Evolutionary conservation across 2,329 filamentous ascomycete species (phyloP).

Genomic region (Sphaerulina populicola): DNA sequence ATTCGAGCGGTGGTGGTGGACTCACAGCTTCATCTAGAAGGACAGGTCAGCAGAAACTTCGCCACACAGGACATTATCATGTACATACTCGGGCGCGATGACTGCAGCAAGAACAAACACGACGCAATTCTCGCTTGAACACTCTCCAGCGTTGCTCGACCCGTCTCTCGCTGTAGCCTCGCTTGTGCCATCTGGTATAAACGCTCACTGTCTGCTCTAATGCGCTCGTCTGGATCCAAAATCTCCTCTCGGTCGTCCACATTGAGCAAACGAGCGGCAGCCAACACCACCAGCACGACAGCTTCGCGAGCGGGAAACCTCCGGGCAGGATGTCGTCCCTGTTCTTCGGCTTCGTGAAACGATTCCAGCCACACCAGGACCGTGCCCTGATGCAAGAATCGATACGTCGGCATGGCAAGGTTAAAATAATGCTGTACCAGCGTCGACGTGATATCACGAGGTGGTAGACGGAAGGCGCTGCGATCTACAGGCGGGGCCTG

Average conservation of each 20-base stretch:
- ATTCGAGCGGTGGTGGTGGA: neutral
- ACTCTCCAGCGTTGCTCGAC: conserved; percentile 27
- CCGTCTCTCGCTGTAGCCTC: conserved; percentile 22
- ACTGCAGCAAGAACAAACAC: conserved; percentile 34
- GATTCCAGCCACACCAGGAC: conserved; percentile 40
- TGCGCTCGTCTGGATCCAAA: conserved; percentile 16
- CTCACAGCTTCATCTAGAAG: conserved; percentile 3
- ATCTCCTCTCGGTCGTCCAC: conserved; percentile 19
- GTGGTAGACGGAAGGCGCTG: conserved; percentile 39
- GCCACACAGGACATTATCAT: neutral
- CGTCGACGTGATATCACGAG: conserved; percentile 25
- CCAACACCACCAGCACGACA: conserved; percentile 47
- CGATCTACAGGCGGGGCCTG: conserved; percentile 38
- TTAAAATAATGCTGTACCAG: conserved; percentile 39
- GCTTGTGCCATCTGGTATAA: conserved; percentile 24
- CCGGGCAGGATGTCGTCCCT: conserved; percentile 27
- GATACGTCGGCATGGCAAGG: conserved; percentile 38
- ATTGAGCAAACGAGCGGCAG: conserved; percentile 36
- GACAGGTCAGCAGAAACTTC: neutral
- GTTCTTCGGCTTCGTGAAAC: conserved; percentile 40
- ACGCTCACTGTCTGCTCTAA: conserved; percentile 24
- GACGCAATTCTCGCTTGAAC: conserved; percentile 38
- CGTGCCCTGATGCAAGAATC: conserved; percentile 40
- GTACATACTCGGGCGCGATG: conserved; percentile 6
- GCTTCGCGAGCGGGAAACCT: conserved; percentile 40